Base-by-base conservation (phyloP, 345 rosid genomes). In the Iberis pinnata region DNA sequence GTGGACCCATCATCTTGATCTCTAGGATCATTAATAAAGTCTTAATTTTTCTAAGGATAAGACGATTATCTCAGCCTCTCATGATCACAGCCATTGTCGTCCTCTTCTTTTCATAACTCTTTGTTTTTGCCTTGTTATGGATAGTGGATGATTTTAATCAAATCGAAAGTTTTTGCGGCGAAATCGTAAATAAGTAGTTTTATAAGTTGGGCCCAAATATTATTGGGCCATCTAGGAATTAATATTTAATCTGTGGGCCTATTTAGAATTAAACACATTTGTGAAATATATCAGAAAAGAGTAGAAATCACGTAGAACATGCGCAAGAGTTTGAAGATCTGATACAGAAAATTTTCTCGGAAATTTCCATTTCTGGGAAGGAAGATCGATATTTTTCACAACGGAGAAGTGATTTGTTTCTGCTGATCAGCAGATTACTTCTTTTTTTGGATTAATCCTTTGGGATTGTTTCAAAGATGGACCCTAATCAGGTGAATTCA, bases 21-120 rank as follows among this genome's bases (percentile, higher is more conserved):
- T 56, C 53, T 67, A 24, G n/a, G 66, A 60, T 60, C 66, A n/a
- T n/a, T n/a, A n/a, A 48, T 41, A 53, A 55, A 51, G 62, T 53
- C 22, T 53, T 47, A 18, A n/a, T 32, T 29, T 36, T 35, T 25
- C 6, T 27, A 9, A 6, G 68, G 73, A 61, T 68, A 68, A 61
- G 73, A 68, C 53, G 50, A 61, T 61, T 15, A 47, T 68, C 68
- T 61, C 62, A 55, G 9, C 67, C 72, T 60, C 62, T 29, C 71
- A 67, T 32, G 56, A 58, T 67, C 72, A 67, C 67, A 47, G 43
- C 50, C 71, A 60, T 60, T 53, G 61, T 46, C 71, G 51, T 67
- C 71, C 66, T 67, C 66, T 60, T 58, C 65, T 58, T 65, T 65
- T 55, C 1, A 16, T 22, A 35, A 22, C 43, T 49, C 51, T 7